Evolutionary conservation across 2,329 filamentous ascomycete genomes (phyloP).

Genomic region (Aciculosporium take): DNA sequence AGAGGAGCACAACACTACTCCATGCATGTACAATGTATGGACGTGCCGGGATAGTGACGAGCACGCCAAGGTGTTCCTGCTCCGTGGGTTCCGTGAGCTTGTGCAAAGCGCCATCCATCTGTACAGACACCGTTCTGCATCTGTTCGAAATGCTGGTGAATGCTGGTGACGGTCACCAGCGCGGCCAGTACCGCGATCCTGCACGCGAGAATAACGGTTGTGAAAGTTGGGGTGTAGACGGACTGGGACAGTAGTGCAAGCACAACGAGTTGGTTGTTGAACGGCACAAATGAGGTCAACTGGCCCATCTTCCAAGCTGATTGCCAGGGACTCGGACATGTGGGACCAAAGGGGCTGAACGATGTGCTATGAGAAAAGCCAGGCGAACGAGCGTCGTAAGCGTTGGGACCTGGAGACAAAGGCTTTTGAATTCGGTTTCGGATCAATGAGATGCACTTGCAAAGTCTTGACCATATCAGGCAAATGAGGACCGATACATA

Average conservation of each 20-base stretch:
- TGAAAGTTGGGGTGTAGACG: background rate
- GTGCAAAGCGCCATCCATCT: too few species aligned
- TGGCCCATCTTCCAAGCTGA: background rate
- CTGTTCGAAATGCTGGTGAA: background rate
- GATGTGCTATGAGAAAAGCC: background rate
- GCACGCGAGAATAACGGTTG: background rate
- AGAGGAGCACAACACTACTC: background rate
- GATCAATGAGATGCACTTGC: background rate
- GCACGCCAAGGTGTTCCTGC: too few species aligned
- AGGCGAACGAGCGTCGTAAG: background rate
- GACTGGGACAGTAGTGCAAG: background rate
- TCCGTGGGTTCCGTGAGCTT: too few species aligned
- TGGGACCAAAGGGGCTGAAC: background rate
- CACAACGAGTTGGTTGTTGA: background rate
- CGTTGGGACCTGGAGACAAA: background rate
- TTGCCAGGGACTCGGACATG: background rate
- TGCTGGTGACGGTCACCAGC: background rate
- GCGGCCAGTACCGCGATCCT: background rate
- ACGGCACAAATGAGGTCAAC: background rate
- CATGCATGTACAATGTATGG: background rate
- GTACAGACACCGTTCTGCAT: too few species aligned
- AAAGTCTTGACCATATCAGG: background rate
- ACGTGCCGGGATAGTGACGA: background rate
- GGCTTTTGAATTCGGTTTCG: background rate
- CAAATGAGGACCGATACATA: background rate